Evolutionary conservation across 2,329 filamentous ascomycete genomes (phyloP), one percentile per base, ranked within the genome.

Genomic region (Fonsecaea nubica): DNA sequence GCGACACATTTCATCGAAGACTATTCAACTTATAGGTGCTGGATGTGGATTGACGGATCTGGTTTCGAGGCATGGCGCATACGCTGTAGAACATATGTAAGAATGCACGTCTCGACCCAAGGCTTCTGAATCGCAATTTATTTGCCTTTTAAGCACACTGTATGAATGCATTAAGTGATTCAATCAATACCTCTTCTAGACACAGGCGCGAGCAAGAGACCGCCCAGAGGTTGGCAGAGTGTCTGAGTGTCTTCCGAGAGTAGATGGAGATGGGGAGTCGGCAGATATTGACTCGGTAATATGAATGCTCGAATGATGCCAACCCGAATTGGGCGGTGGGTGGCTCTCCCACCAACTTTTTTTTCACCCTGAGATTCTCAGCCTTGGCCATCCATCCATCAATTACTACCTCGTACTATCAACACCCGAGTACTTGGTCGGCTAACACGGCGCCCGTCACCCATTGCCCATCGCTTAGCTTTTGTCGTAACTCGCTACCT

Each of bases 361-460:
- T 25, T n/a, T 15, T 35, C 35, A 45, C 56, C 56, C 38, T 58
- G 38, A 45, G 25, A 40, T 32, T 58, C 38, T 58, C 56, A 58
- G 56, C 56, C 56, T 58, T 58, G 56, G 56, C 56, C 56, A 10
- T 58, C 30, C 56, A 10, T 58, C 30, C 30, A 32, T 32, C 30
- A 32, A 32, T 6, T 32, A 6, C 30, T 32, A 32, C 25, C 25
- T 25, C 4, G 30, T 30, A 30, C 30, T 30, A 30, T 30, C 30
- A 32, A 32, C 5, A 32, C 30, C 15, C 4, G 1, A 2, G 38
- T 25, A 42, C n/a, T 45, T 45, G 40, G 4, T 18, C 40, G 40
- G 40, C n/a, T 45, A 45, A 18, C 40, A 45, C 40, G 40, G 40
- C 40, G 40, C 40, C 40, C 40, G 1, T n/a, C 30, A 6, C 30